phyloP scores from a whole-genome alignment of 202 grass and related monocot genomes.

The Hordeum pubiflorum region DNA sequence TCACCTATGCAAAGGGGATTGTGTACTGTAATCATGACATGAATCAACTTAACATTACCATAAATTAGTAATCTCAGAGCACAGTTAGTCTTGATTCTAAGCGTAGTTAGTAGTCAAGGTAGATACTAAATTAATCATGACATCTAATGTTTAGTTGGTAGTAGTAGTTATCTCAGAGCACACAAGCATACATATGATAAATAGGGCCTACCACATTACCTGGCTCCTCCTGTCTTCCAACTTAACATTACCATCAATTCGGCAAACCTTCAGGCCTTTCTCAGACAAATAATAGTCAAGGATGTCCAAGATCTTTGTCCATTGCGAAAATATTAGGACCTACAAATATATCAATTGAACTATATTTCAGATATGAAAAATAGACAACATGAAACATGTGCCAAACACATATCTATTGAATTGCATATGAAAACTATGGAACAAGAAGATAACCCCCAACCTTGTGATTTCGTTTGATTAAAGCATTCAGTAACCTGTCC shows the following conservation, averaged over 20 bases:
- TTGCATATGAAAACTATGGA: constrained; percentile 6
- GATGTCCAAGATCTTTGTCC: constrained; percentile 88
- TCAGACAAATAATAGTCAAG: constrained; percentile 72
- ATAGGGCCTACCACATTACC: constrained; percentile 36
- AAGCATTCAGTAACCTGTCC: constrained; percentile 52
- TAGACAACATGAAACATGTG: not conserved
- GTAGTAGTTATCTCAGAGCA: not conserved
- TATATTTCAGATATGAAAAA: not conserved
- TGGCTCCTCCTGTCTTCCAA: constrained; percentile 68
- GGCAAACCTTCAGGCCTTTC: constrained; percentile 64
- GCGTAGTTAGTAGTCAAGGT: not conserved
- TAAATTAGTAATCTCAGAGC: no score
- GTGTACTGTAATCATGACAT: not conserved
- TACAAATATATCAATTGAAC: constrained; percentile 29
- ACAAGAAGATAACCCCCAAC: constrained; percentile 30
- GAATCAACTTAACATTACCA: not conserved
- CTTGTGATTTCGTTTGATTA: constrained; percentile 75
- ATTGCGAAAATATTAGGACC: constrained; percentile 98
- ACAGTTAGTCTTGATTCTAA: not conserved
- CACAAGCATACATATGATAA: not conserved
- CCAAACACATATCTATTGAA: not conserved
- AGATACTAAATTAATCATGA: no score
- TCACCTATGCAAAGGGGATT: not conserved
- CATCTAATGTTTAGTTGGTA: no score
- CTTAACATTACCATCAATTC: constrained; percentile 80